Percentiles rank a stretch among this genome's conserved stretches.
Conservation (phyloP, 108 stramenopile genomes). For the Parmales sp. region DNA sequence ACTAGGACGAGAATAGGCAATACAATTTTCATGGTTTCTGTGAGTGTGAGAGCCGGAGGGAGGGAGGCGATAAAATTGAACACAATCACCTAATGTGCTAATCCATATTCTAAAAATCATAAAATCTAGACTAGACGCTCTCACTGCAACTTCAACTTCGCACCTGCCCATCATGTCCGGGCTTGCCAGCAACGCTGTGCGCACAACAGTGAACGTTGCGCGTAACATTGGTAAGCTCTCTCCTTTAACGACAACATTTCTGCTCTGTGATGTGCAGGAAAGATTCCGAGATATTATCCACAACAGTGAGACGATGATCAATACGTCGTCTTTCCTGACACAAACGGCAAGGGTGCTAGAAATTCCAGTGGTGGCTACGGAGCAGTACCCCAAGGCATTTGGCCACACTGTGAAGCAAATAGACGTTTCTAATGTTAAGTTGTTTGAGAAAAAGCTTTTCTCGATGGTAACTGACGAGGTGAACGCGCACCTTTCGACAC, state of each 20-base stretch:
- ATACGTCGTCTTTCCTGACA: constrained; percentile 74
- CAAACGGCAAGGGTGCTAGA: constrained; percentile 63
- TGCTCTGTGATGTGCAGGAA: constrained; percentile 90
- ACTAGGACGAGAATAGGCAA: too few species aligned
- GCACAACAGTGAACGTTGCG: too few species aligned
- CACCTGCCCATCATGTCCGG: too few species aligned
- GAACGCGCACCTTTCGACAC: constrained; percentile 30
- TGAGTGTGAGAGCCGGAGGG: too few species aligned
- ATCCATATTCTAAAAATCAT: too few species aligned
- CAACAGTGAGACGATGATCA: constrained; percentile 63
- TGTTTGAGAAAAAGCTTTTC: constrained; percentile 88
- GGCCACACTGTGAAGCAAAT: constrained; percentile 52
- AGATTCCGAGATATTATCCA: constrained; percentile 81
- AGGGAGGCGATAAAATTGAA: too few species aligned
- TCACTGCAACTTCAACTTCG: too few species aligned
- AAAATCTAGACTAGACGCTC: too few species aligned
- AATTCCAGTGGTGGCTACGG: constrained; percentile 77
- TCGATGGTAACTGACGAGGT: constrained; percentile 80
- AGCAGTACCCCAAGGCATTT: constrained; percentile 94
- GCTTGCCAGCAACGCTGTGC: too few species aligned
- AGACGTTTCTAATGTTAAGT: constrained; percentile 27
- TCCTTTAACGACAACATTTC: constrained; percentile 50
- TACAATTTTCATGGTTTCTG: too few species aligned
- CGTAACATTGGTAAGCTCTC: constrained; percentile 82
- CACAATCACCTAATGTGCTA: too few species aligned